Evolutionary conservation across 495 filamentous ascomycete species (phyloP), one percentile per base, ranked within the genome.

Genomic region (Thermochaetoides thermophila): DNA sequence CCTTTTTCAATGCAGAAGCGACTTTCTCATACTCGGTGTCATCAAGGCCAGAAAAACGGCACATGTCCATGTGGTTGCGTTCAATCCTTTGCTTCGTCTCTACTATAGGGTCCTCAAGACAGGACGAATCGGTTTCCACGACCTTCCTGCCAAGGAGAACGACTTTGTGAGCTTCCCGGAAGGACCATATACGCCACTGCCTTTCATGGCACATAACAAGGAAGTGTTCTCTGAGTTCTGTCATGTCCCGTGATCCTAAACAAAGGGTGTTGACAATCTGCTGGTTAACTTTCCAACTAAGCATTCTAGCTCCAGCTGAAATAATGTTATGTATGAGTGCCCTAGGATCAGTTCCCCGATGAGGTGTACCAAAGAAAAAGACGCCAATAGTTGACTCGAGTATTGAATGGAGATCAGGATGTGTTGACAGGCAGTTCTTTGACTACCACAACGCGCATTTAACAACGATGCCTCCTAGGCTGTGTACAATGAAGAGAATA

Each of bases 401-500:
- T 19, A 46, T 33, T 10, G 31, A 27, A 20, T 44, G 32, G 3
- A 46, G 38, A 39, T 53, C 22, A 29, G 31, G 20, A n/a, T 40
- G 35, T 2, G 34, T 33, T 15, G 13, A 24, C 9, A 28, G 14
- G 28, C 9, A 35, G 1, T 31, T 58, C 52, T 34, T 59, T 59
- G 35, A 52, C n/a, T n/a, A n/a, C n/a, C n/a, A n/a, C n/a, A n/a
- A n/a, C n/a, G n/a, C n/a, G n/a, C n/a, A n/a, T n/a, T n/a, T n/a
- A n/a, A n/a, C 40, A 0, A 59, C 39, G 21, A 61, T 53, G 1
- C 58, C 56, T 11, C 56, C 58, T 2, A 60, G 28, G 32, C 56
- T 61, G 35, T 61, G 56, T 24, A 49, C 52, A 20, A 61, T 29
- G 38, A 60, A 61, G 7, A 61, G 25, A 13, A 53, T 30, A 8